A percentile compares a stretch with the other conserved stretches of the same genome.
These are phyloP conservation scores for Cyamopsis tetragonoloba DNA, from an alignment of 306 rosid genomes.

Conservation along the genomic window DNA sequence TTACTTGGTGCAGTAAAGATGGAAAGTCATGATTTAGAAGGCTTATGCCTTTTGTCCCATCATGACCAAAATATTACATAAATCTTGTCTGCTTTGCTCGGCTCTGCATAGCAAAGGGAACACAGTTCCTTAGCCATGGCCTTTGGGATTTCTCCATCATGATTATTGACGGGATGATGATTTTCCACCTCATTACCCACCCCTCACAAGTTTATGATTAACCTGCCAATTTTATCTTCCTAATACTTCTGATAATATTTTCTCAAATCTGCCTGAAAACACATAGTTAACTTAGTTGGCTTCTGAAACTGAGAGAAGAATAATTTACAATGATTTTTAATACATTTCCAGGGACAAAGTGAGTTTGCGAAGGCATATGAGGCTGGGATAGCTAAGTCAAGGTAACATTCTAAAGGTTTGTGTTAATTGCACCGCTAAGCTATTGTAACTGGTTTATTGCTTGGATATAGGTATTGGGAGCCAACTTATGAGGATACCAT, in stretches of 20 bases:
- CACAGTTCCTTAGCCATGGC: neutral
- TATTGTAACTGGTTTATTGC: constrained; percentile 23
- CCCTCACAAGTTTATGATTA: neutral
- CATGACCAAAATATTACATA: too few relatives aligned
- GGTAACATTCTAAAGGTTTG: constrained; percentile 36
- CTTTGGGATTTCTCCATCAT: neutral
- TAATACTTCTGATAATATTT: neutral
- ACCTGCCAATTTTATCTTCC: neutral
- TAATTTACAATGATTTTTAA: constrained; percentile 22
- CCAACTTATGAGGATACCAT: constrained; percentile 92
- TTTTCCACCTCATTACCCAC: neutral
- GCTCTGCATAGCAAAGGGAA: neutral
- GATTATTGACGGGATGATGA: too few relatives aligned
- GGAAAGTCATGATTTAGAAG: neutral
- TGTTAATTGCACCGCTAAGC: constrained; percentile 18
- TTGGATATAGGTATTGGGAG: constrained; percentile 82
- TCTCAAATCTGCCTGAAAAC: neutral
- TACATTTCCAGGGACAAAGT: constrained; percentile 72
- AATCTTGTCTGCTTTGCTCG: neutral
- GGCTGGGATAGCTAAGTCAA: constrained; percentile 74
- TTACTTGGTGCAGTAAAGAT: neutral
- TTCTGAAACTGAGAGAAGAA: neutral
- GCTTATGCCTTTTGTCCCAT: neutral
- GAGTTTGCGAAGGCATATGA: constrained; percentile 91
- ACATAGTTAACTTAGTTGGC: neutral